Base-by-base conservation (phyloP, 2,329 filamentous ascomycete genomes). In the Colletotrichum sp. region DNA sequence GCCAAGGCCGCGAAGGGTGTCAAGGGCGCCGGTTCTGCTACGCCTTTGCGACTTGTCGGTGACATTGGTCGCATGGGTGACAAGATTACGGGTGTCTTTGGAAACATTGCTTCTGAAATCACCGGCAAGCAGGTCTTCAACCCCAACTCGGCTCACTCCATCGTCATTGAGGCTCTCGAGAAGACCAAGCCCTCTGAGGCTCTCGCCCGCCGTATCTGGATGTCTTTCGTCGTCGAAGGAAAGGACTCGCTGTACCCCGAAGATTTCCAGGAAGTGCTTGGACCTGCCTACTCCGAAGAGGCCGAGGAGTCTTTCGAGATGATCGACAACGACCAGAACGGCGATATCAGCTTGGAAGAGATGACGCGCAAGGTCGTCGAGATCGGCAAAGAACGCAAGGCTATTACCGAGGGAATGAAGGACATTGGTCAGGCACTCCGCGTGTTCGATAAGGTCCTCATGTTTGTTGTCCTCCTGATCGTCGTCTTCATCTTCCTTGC, bases 111-210 rank as follows among this genome's bases (percentile, higher is more conserved):
- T 2, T 95, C 95, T 3, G 97, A 99, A 81, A 96, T 99, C 76
- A 98, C 97, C 0, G 97, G 97, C 79, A 98, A 98, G 87, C 93
- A 98, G 81, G 94, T 98, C 26, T 98, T 99, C 87, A 98, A 98
- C 84, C 94, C 95, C 16, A 96, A 95, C 81, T 95, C 96, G 7
- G 93, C 96, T 1, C 96, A 98, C 83, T 97, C 95, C 0, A 92
- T 99, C 65, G 95, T 99, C 7, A 89, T 98, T 15, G 93, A 98
- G 82, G 97, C 96, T 10, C 89, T 99, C 36, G 96, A 98, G 85
- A 96, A 95, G 86, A 92, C 91, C 59, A 90, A 90, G 76, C 95
- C 95, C 8, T 95, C 96, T 0, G 96, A 99, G 83, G 97, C 97
- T n/a, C 88, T 99, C 74, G 96, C 95, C n/a, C 94, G 92, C 79